Conservation (phyloP, 2,329 filamentous ascomycete species). For the Exserohilum turcica region DNA sequence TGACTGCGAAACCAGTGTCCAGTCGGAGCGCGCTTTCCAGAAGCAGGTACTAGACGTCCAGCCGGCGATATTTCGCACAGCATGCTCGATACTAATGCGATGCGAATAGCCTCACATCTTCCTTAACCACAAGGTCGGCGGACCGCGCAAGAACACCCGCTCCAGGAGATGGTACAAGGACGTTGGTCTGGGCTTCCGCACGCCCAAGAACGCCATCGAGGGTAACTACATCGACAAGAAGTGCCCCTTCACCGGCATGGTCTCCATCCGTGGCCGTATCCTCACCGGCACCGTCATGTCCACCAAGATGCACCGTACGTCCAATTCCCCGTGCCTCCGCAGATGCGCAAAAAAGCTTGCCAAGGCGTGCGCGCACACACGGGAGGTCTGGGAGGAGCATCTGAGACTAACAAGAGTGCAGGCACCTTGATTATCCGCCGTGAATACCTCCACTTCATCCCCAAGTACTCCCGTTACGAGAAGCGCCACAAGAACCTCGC, state of each 20-base stretch:
- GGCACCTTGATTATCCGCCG: conserved; percentile 94
- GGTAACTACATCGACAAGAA: conserved; percentile 99
- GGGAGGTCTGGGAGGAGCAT: conserved; percentile 18
- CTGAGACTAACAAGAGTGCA: conserved; percentile 25
- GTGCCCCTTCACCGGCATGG: conserved; percentile 98
- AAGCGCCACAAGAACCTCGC: conserved; percentile 99
- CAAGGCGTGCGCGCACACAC: neutral
- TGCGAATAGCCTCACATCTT: conserved; percentile 93
- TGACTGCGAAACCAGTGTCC: conserved; percentile 75
- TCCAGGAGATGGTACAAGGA: conserved; percentile 97
- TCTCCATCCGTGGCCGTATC: conserved; percentile 99
- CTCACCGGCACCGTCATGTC: conserved; percentile 98
- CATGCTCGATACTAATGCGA: conserved; percentile 37
- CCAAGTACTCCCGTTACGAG: conserved; percentile 99
- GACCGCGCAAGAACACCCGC: conserved; percentile 54
- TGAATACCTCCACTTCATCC: conserved; percentile 99
- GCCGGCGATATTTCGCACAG: conserved; percentile 16
- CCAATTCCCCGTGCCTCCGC: neutral
- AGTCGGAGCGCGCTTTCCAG: conserved; percentile 99
- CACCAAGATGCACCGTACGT: conserved; percentile 97
- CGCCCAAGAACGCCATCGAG: conserved; percentile 98
- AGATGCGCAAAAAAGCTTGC: neutral
- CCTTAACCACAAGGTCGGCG: conserved; percentile 93
- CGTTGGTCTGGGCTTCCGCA: conserved; percentile 98
- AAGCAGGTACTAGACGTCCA: conserved; percentile 59